phyloP scores from a whole-genome alignment of 2,329 filamentous ascomycete species.

The Penicillium sp. region DNA sequence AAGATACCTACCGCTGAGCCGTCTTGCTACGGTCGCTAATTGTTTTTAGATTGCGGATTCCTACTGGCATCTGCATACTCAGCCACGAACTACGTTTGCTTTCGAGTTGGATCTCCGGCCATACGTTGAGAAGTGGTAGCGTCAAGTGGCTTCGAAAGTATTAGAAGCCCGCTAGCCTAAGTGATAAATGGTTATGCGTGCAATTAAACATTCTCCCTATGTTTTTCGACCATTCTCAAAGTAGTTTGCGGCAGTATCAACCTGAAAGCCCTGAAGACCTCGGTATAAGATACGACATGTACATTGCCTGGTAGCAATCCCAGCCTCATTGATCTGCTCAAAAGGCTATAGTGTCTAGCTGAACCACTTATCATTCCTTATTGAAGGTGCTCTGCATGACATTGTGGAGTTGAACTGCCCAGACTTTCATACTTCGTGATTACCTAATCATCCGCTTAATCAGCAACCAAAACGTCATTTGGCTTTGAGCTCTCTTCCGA shows the following conservation, averaged over 20 bases:
- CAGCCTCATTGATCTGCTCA: no score
- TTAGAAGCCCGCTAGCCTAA: not conserved
- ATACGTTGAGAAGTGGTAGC: conserved; percentile 78
- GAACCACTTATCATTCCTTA: no score
- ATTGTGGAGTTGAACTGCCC: no score
- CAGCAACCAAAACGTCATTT: not conserved
- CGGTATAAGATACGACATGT: no score
- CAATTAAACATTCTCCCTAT: not conserved
- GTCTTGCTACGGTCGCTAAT: conserved; percentile 2
- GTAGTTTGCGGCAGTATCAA: not conserved
- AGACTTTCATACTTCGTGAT: not conserved
- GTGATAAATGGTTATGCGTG: not conserved
- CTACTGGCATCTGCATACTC: conserved; percentile 82
- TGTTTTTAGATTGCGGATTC: conserved; percentile 71
- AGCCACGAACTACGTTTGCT: conserved; percentile 75
- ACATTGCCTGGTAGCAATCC: no score
- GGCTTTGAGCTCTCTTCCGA: not conserved
- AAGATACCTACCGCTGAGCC: conserved; percentile 38
- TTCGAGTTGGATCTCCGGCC: conserved; percentile 80
- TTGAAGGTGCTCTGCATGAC: no score
- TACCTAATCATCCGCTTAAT: not conserved
- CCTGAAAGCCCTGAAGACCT: not conserved
- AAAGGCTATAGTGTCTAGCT: no score
- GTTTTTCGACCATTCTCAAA: not conserved
- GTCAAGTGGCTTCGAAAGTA: not conserved